Conservation (phyloP, 768 basidiomycete genomes). For the Termitomyces sp. region DNA sequence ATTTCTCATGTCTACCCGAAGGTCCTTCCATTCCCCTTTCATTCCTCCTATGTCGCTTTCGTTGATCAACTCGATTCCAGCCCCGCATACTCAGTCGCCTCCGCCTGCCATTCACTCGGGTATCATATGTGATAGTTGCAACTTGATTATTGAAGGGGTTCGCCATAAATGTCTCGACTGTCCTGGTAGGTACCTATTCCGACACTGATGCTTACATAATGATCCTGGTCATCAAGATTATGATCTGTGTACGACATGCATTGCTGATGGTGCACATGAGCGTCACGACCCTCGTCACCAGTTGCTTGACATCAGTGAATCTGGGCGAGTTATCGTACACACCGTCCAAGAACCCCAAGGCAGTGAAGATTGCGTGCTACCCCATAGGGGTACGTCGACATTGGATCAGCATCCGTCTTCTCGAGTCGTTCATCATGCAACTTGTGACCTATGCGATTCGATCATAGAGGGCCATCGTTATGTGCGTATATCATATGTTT, state of each 20-base stretch:
- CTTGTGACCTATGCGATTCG: constrained; percentile 75
- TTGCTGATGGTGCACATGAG: constrained; percentile 41
- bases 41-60: background rate
- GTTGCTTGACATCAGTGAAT: constrained; percentile 64
- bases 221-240: constrained; percentile 43
- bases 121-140: constrained; percentile 65
- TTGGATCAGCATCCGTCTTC: constrained; percentile 5
- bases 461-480: constrained; percentile 66
- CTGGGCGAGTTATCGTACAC: constrained; percentile 62
- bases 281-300: constrained; percentile 59
- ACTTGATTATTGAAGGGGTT: constrained; percentile 49
- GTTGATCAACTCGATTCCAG: background rate
- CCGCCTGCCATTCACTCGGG: constrained; percentile 45
- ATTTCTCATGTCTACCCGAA: background rate
- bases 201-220: background rate
- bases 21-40: background rate
- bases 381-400: background rate
- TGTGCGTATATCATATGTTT: constrained; percentile 35
- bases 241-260: constrained; percentile 63
- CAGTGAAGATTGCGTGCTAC: constrained; percentile 14
- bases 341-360: constrained; percentile 44
- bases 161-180: constrained; percentile 83
- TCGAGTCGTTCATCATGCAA: constrained; percentile 52
- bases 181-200: constrained; percentile 36
- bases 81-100: constrained; percentile 7